phyloP scores from a whole-genome alignment of 768 basidiomycete species.

The Mycena indigotica region DNA sequence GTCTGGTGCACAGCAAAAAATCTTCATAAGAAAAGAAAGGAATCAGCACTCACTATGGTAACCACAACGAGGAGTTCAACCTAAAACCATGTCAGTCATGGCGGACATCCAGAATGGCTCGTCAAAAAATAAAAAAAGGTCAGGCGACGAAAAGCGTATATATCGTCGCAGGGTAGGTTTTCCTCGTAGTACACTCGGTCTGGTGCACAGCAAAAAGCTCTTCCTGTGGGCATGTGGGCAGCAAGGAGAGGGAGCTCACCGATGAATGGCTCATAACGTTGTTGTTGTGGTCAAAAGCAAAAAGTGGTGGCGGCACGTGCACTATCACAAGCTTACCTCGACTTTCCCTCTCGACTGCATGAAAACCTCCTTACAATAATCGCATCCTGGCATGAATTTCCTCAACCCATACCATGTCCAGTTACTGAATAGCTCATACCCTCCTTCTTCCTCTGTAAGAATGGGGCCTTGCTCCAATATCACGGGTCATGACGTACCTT shows the following conservation, averaged over 20 bases:
- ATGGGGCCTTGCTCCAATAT: no score
- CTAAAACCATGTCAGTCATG: conserved; percentile 5
- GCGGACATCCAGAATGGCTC: no score
- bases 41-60: no score
- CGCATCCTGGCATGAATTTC: conserved; percentile 56
- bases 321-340: conserved; percentile 8
- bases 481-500: conserved; percentile 4
- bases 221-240: no score
- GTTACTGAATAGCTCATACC: conserved; percentile 85
- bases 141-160: conserved; percentile 17
- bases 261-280: no score
- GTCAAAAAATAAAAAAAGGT: conserved; percentile 9
- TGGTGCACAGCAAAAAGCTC: background rate
- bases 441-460: conserved; percentile 59
- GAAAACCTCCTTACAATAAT: background rate
- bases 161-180: background rate
- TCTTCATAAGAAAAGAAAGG: conserved; percentile 39
- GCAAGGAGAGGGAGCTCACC: conserved; percentile 1
- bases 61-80: conserved; percentile 30
- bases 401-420: conserved; percentile 85
- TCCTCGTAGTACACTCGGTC: background rate
- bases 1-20: conserved; percentile 62
- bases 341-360: conserved; percentile 19
- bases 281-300: conserved; percentile 6
- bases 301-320: background rate